phyloP scores from a whole-genome alignment of 805 yeast species.

The Schizosaccharomyces octosporus region DNA sequence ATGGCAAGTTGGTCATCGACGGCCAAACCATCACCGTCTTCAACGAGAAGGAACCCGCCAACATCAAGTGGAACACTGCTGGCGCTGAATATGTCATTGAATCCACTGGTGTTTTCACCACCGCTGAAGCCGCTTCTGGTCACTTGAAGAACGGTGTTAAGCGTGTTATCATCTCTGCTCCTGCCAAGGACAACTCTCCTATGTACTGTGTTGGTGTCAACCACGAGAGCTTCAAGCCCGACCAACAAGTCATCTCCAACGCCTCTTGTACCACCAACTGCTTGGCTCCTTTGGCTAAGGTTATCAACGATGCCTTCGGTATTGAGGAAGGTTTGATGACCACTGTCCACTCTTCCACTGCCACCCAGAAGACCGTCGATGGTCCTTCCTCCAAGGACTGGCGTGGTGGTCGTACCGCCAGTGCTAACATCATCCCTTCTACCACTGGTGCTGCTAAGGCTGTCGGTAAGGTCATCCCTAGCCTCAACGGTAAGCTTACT shows the following conservation, averaged over 20 bases:
- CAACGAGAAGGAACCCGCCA: constrained; percentile 66
- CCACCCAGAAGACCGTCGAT: constrained; percentile 88
- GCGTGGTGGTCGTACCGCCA: constrained; percentile 96
- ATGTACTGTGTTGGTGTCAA: constrained; percentile 89
- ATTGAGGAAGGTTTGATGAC: constrained; percentile 86
- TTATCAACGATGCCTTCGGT: constrained; percentile 62
- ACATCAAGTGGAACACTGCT: constrained; percentile 65
- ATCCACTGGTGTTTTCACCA: constrained; percentile 88
- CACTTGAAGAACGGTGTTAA: constrained; percentile 81
- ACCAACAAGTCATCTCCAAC: constrained; percentile 57
- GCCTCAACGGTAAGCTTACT: constrained; percentile 73
- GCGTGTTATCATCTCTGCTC: constrained; percentile 86
- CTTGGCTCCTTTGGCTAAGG: constrained; percentile 83
- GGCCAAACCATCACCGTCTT: constrained; percentile 41
- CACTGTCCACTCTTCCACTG: constrained; percentile 86
- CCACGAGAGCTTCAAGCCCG: constrained; percentile 51
- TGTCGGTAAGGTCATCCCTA: constrained; percentile 84
- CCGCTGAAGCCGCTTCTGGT: constrained; percentile 51
- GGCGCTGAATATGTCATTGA: constrained; percentile 68
- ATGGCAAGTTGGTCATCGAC: constrained; percentile 36
- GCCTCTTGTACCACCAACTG: constrained; percentile 94
- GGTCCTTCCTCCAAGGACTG: constrained; percentile 95
- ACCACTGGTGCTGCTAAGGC: constrained; percentile 97
- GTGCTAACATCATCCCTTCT: constrained; percentile 84
- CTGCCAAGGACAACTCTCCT: constrained; percentile 66